Conservation (phyloP, 371 early-diverging fungal species). For the Rhizopus stolonifer region DNA sequence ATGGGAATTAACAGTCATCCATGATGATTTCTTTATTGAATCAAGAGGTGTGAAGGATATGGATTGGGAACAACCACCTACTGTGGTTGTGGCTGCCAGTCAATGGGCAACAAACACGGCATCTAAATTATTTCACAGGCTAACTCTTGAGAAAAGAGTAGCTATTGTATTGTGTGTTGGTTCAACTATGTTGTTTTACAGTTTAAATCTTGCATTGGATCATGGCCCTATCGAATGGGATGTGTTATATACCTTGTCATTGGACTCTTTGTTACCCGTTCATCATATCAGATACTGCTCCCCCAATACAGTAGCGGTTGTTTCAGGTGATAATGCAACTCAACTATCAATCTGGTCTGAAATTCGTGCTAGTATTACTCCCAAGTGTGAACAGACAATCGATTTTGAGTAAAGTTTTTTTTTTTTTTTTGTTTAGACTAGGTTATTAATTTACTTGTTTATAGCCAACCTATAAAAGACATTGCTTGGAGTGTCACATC, state of each 20-base stretch:
- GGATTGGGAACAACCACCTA: constrained; percentile 11
- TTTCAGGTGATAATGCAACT: constrained; percentile 14
- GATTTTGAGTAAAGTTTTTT: constrained; percentile 35
- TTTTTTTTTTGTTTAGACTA: too few relatives aligned
- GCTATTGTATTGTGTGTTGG: constrained; percentile 16
- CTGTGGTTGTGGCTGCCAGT: constrained; percentile 9
- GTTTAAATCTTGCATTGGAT: background rate
- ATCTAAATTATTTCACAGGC: constrained; percentile 21
- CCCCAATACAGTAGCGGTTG: constrained; percentile 16
- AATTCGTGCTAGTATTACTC: constrained; percentile 32
- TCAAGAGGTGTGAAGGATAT: constrained; percentile 10
- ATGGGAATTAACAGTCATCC: constrained; percentile 23
- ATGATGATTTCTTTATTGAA: constrained; percentile 2
- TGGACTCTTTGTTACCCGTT: background rate
- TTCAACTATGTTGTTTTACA: constrained; percentile 14
- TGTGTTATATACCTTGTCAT: constrained; percentile 23
- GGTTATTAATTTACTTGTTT: too few relatives aligned
- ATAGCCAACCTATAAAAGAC: constrained; percentile 44
- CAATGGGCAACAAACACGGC: constrained; percentile 26
- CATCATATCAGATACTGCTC: constrained; percentile 16
- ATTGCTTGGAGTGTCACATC: constrained; percentile 73
- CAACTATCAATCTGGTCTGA: constrained; percentile 37
- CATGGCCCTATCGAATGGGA: constrained; percentile 22
- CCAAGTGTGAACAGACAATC: constrained; percentile 19
- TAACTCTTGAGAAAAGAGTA: constrained; percentile 1